Evolutionary conservation across 2,329 filamentous ascomycete species (phyloP), one percentile per base, ranked within the genome.

Genomic region (Aspergillus cejpii): DNA sequence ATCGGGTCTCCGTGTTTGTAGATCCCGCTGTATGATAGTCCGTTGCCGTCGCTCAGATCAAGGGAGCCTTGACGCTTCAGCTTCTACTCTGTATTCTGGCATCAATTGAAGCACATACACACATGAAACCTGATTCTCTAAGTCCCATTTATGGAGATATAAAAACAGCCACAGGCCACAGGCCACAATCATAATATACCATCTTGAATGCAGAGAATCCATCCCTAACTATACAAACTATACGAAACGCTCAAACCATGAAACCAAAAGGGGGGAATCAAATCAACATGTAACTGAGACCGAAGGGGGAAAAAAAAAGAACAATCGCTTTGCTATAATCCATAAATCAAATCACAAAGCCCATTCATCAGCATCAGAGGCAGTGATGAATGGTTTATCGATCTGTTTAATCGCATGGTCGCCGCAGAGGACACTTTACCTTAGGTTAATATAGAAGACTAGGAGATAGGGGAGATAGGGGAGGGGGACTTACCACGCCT

Each of bases 351-450:
- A n/a, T 68, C 67, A 85, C 50, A 85, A 66, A 41, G 80, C 82
- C 92, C 92, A 98, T 59, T 94, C 89, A 44, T 83, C 80, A 51
- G 73, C 78, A 58, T 96, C 91, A 17, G 77, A 75, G 3, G 76
- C 71, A 27, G 77, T 79, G 45, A 97, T 80, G 62, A 98, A 97
- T 1, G 92, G 90, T 70, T 95, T 88, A 58, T 96, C 88, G 47
- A 98, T 87, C 59, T 86, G 80, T 72, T 90, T 94, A 61, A 98
- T 94, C 2, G 91, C 92, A 69, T 94, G 81, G 53, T 98, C 92
- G 62, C 89, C 90, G 67, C 92, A 98, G 15, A 98, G 72, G 43
- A 97, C 89, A 74, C 90, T 92, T 46, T 7, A 7, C 12, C 42
- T 37, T 11, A n/a, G 31, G 56, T 63, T 59, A 63, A 50, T 31